Base-by-base conservation (phyloP, 1,284 basidiomycete genomes). In the Hemileia vastatrix region DNA sequence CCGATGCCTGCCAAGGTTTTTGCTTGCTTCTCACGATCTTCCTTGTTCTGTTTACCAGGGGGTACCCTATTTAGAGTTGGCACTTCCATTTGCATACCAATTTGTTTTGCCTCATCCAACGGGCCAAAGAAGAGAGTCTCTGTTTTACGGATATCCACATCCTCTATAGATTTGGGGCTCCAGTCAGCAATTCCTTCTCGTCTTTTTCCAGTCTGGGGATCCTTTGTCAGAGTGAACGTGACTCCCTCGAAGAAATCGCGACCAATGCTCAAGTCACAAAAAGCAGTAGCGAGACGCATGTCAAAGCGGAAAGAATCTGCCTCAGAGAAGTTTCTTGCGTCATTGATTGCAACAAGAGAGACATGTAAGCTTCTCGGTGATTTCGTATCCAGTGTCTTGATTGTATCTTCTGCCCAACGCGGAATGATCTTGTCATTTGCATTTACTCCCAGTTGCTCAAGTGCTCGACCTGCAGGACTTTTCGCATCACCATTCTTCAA, bases 351-450 rank as follows among this genome's bases (percentile, higher is more conserved):
- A 68, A 82, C 78, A 18, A 96, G 79, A 19, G 90, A 83, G 31
- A 96, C 86, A 72, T 87, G 88, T 70, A 95, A 80, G 70, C 90
- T 91, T 2, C 90, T 94, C 4, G 92, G 92, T 73, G 88, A 90
- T 55, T 90, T 83, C 67, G 81, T 70, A 51, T 83, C 78, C 67
- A 96, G 78, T 24, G 79, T 78, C 21, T 79, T 77, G 64, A 87
- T 76, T 11, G 90, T 90, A 57, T 80, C 75, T 64, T 78, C 76
- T 6, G 92, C 91, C 90, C 91, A 96, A 55, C 78, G 74, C 60
- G 80, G 79, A 57, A n/a, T n/a, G n/a, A n/a, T n/a, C n/a, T n/a
- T n/a, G n/a, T n/a, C n/a, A n/a, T n/a, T n/a, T n/a, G 88, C 81
- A 19, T 76, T 77, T 52, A 79, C 76, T 49, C 82, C 76, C 31